Base-by-base conservation (phyloP, 1,284 basidiomycete genomes). In the Ceratobasidium sp. region DNA sequence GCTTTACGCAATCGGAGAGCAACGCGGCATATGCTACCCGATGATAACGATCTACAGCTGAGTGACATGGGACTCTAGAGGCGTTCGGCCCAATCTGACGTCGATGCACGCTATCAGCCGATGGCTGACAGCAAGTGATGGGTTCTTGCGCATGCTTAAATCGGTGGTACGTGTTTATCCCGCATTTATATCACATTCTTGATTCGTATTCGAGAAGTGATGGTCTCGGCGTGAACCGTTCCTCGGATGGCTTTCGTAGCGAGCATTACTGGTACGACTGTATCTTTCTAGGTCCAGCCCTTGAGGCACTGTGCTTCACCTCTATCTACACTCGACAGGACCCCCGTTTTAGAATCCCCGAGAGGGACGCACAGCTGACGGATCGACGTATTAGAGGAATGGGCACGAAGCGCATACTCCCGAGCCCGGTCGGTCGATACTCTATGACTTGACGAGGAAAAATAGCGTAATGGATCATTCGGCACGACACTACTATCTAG, bases 381-480 rank as follows among this genome's bases (percentile, higher is more conserved):
- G 45, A 6, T 28, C 48, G 23, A 26, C 5, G 28, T 5, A 28
- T 52, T 6, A 16, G 4, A 18, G 48, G 48, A 23, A 52, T 52
- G 23, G 26, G 28, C 18, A 30, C 30, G 23, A 53, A 30, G 28
- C 9, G 28, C 14, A 18, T 18, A 8, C 12, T 30, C 28, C 23
- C 28, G 52, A 14, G 26, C 52, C 26, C 52, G n/a, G 9, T 5
- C 9, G 52, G 28, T 14, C 52, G 28, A 53, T n/a, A 6, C 52
- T 12, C 52, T 3, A 32, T 53, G 52, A 53, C 28, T 32, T 53
- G 4, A 53, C 16, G 28, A 30, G 28, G 52, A 4, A 53, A 28
- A 53, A 53, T 53, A 53, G 52, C 52, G 52, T 23, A 43, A 52
- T 46, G 62, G 50, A 52, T 53, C 62, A 23, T 43, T 53, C 52